Conservation (phyloP, 129 eudicot species). For the Centella asiatica region DNA sequence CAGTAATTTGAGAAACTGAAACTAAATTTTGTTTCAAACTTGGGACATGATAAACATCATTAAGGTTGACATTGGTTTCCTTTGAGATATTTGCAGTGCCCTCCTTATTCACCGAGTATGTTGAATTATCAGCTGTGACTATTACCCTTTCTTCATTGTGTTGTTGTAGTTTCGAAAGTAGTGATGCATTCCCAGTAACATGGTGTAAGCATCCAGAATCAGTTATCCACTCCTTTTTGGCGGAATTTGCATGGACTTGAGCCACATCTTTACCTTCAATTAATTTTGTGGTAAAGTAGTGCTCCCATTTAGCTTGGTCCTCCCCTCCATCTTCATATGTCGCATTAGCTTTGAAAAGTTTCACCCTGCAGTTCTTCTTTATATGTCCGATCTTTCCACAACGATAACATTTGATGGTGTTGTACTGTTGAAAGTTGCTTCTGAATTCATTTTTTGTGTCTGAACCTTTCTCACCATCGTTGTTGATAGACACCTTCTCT, state of each 20-base stretch:
- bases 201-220: constrained; percentile 10
- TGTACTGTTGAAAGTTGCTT: too few species aligned
- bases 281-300: not conserved
- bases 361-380: too few species aligned
- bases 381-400: too few species aligned
- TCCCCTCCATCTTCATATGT: too few species aligned
- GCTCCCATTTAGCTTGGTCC: too few species aligned
- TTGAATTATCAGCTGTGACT: too few species aligned
- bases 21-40: not conserved
- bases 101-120: not conserved
- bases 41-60: not conserved
- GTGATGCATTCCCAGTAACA: not conserved
- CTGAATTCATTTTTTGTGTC: too few species aligned
- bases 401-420: too few species aligned
- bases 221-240: not conserved
- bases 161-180: not conserved
- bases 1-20: too few species aligned
- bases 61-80: not conserved
- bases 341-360: too few species aligned
- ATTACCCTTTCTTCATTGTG: not conserved
- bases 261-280: not conserved
- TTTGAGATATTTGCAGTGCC: not conserved
- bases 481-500: too few species aligned
- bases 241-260: not conserved
- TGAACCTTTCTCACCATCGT: too few species aligned